These are phyloP conservation scores for Scolecobasidium constrictum DNA, from an alignment of 2,329 filamentous ascomycete species.

Conservation along the genomic window DNA sequence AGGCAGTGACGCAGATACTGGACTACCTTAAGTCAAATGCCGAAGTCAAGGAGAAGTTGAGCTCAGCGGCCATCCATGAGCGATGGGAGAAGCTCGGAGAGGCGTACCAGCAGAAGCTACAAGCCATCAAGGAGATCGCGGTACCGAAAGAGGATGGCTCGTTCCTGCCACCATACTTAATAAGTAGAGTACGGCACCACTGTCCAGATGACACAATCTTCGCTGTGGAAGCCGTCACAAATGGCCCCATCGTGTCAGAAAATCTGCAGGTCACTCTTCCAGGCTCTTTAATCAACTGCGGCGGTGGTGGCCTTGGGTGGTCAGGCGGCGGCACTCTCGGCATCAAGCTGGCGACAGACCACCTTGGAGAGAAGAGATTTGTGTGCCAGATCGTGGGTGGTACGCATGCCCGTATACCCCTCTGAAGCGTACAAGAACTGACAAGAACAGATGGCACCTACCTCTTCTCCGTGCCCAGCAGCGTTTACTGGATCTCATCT, in stretches of 20 bases:
- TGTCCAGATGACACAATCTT: slow-evolving; percentile 59
- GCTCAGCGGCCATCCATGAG: slow-evolving; percentile 26
- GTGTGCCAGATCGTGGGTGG: slow-evolving; percentile 25
- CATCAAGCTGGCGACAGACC: slow-evolving; percentile 59
- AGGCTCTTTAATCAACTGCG: slow-evolving; percentile 71
- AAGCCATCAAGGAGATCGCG: slow-evolving; percentile 46
- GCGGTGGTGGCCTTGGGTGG: slow-evolving; percentile 72
- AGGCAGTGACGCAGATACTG: slow-evolving; percentile 58
- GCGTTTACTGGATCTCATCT: slow-evolving; percentile 58
- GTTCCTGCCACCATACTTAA: slow-evolving; percentile 50
- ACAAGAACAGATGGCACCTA: slow-evolving; percentile 50
- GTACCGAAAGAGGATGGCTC: slow-evolving; percentile 50
- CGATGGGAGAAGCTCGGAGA: slow-evolving; percentile 46
- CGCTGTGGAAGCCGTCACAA: slow-evolving; percentile 69
- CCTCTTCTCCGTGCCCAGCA: slow-evolving; percentile 53
- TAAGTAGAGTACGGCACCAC: slow-evolving; percentile 42
- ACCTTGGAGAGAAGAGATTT: slow-evolving; percentile 13
- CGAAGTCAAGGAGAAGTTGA: slow-evolving; percentile 29
- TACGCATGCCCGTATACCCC: background rate
- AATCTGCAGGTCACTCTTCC: slow-evolving; percentile 58
- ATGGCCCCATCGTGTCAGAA: slow-evolving; percentile 55
- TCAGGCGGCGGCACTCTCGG: slow-evolving; percentile 62
- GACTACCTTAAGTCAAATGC: slow-evolving; percentile 43
- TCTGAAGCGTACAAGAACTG: slow-evolving; percentile 16
- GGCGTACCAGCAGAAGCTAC: slow-evolving; percentile 48